These are phyloP conservation scores for Plenodomus lindquistii DNA, from an alignment of 2,329 filamentous ascomycete genomes.

Conservation along the genomic window DNA sequence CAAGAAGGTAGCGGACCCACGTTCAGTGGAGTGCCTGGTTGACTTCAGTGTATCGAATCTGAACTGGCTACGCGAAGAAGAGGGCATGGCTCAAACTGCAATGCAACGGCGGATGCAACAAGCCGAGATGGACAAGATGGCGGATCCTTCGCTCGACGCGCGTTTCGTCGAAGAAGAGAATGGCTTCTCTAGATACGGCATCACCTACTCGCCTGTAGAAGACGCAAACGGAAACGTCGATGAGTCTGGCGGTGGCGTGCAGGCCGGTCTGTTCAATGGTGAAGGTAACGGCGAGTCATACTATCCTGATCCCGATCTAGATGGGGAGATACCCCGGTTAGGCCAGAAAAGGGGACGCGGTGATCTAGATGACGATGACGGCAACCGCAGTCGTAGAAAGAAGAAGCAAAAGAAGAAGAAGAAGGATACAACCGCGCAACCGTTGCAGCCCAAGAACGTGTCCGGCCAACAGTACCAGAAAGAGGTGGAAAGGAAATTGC, in stretches of 20 bases:
- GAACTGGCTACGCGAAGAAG: slow-evolving; percentile 70
- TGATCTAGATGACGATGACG: slow-evolving; percentile 34
- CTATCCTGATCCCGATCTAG: slow-evolving; percentile 28
- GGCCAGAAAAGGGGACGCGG: slow-evolving; percentile 36
- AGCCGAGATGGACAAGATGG: slow-evolving; percentile 56
- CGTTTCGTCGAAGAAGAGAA: slow-evolving; percentile 50
- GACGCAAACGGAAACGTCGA: slow-evolving; percentile 30
- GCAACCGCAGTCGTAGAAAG: slow-evolving; percentile 16
- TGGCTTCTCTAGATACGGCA: slow-evolving; percentile 42
- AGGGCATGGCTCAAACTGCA: slow-evolving; percentile 48
- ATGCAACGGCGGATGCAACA: slow-evolving; percentile 56
- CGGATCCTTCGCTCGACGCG: slow-evolving; percentile 51
- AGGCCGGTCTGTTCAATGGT: slow-evolving; percentile 4
- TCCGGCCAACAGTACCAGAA: slow-evolving; percentile 54
- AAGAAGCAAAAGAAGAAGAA: slow-evolving; percentile 39
- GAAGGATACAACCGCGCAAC: slow-evolving; percentile 42
- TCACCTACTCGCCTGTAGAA: slow-evolving; percentile 47
- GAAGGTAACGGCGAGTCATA: slow-evolving; percentile 22
- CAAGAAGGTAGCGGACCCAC: slow-evolving; percentile 82
- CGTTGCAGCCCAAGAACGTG: slow-evolving; percentile 45
- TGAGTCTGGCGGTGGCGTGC: slow-evolving; percentile 24
- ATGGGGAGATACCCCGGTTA: slow-evolving; percentile 36
- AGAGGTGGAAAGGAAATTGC: slow-evolving; percentile 50
- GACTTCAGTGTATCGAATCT: slow-evolving; percentile 91
- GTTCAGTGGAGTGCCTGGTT: slow-evolving; percentile 87